Evolutionary conservation across 225 moss, liverwort and hornwort genomes (phyloP).

Genomic region (Pseudisothecium myosuroides): DNA sequence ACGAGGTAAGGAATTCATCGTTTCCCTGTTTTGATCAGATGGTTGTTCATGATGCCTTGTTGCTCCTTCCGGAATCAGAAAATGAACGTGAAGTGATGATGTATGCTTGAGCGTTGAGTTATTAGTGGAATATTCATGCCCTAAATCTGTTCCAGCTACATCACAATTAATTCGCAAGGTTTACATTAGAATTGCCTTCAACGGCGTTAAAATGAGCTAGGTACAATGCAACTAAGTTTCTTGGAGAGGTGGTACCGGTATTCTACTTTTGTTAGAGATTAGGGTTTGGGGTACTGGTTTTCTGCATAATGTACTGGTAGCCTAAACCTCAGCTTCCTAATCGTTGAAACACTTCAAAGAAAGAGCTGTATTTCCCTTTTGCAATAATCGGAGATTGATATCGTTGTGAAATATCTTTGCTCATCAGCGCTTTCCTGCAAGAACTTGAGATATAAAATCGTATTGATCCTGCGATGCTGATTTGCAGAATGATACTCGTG

Average conservation of each 20-base stretch:
- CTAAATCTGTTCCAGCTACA: neutral
- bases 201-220: neutral
- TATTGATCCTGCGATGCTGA: neutral
- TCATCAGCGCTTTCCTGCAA: neutral
- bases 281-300: neutral
- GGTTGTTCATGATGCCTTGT: neutral
- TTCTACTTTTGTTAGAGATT: neutral
- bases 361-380: neutral
- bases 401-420: neutral
- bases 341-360: neutral
- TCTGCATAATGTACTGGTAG: neutral
- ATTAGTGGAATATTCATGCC: neutral
- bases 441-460: neutral
- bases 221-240: neutral
- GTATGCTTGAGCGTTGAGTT: neutral
- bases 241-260: neutral
- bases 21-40: neutral
- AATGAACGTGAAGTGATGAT: neutral
- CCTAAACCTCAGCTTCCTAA: neutral
- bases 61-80: neutral
- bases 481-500: constrained; percentile 25
- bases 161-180: neutral
- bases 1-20: neutral
- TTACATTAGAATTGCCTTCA: neutral
- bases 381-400: neutral